Evolutionary conservation across 441 rosid genomes (phyloP).

Genomic region (Bocquillonia castaneifolia): DNA sequence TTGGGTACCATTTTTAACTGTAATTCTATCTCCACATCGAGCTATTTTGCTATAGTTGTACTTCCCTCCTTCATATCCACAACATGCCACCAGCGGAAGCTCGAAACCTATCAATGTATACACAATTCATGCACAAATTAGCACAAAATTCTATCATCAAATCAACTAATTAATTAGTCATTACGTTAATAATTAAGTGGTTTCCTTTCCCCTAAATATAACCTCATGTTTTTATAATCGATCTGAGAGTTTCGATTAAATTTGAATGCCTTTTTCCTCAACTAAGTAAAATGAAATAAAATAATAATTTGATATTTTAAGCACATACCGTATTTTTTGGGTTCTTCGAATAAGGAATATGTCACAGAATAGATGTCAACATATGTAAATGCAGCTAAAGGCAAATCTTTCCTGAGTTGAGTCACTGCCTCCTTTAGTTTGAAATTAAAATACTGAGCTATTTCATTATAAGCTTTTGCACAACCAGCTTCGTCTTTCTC

Average conservation of each 20-base stretch:
- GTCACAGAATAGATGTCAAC: conserved; percentile 36
- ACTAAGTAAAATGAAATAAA: not conserved
- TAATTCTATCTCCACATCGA: conserved; percentile 5
- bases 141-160: too few species aligned
- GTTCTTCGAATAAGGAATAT: conserved; percentile 28
- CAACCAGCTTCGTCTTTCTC: conserved; percentile 33
- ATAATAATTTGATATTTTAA: not conserved
- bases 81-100: conserved; percentile 13
- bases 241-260: too few species aligned
- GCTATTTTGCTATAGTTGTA: conserved; percentile 2
- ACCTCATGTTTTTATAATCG: too few species aligned
- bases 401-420: conserved; percentile 30
- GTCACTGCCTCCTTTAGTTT: conserved; percentile 25
- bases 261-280: too few species aligned
- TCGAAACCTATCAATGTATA: conserved; percentile 20
- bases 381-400: conserved; percentile 33
- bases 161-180: too few species aligned
- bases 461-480: conserved; percentile 32
- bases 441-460: conserved; percentile 32
- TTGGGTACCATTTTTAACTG: not conserved
- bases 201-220: too few species aligned
- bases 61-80: conserved; percentile 17
- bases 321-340: conserved; percentile 9
- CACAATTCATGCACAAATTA: too few species aligned
- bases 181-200: too few species aligned